Percentiles rank a stretch among this genome's conserved stretches.
These are phyloP conservation scores for Funneliformis mosseae DNA, from an alignment of 192 early-diverging fungal genomes.

Conservation along the genomic window DNA sequence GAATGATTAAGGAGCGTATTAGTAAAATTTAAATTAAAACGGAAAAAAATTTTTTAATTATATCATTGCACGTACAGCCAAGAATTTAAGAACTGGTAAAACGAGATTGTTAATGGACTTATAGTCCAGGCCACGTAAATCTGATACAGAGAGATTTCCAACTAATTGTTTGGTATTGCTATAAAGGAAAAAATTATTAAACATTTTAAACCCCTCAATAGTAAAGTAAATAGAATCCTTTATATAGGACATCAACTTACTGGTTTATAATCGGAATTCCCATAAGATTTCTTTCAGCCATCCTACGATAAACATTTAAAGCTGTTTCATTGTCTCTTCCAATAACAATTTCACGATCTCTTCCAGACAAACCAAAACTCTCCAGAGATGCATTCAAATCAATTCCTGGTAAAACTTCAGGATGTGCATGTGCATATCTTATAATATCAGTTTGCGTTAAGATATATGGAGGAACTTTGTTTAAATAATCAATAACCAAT, in stretches of 20 bases:
- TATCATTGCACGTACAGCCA: constrained; percentile 45
- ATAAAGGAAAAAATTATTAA: not conserved
- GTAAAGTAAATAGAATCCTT: not conserved
- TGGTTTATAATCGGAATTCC: constrained; percentile 63
- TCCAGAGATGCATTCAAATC: constrained; percentile 45
- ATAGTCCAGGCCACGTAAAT: constrained; percentile 53
- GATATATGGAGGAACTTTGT: constrained; percentile 45
- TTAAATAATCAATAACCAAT: constrained; percentile 54
- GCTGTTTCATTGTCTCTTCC: constrained; percentile 48
- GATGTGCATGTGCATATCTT: constrained; percentile 49
- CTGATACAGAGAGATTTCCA: constrained; percentile 51
- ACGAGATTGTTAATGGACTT: constrained; percentile 46
- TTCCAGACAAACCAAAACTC: constrained; percentile 32
- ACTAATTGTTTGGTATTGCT: constrained; percentile 40
- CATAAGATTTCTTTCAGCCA: constrained; percentile 52
- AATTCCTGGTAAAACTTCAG: constrained; percentile 42
- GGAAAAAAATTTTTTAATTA: not conserved
- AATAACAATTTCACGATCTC: constrained; percentile 37
- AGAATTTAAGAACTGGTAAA: constrained; percentile 53
- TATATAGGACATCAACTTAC: constrained; percentile 22
- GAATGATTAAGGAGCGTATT: not conserved
- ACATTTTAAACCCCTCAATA: constrained; percentile 3
- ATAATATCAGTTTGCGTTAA: constrained; percentile 67
- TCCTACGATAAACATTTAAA: constrained; percentile 53
- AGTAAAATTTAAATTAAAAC: not conserved